Base-by-base conservation (phyloP, 306 rosid genomes). In the Arachis hypogaea region DNA sequence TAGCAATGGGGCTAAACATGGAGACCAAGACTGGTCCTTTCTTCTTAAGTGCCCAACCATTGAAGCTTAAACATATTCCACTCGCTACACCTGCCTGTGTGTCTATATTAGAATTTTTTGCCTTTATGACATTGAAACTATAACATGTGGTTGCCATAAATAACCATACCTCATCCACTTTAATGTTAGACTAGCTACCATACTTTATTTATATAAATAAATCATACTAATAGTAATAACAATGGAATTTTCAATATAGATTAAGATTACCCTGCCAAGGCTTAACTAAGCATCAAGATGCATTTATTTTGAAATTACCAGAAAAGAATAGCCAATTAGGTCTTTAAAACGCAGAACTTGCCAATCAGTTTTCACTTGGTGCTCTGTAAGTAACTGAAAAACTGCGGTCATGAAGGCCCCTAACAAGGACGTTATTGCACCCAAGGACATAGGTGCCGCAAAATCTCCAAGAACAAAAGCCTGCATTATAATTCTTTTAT, bases 1-100 rank as follows among this genome's bases (percentile, higher is more conserved):
- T 90, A 30, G 89, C 83, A 61, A 94, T 63, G 59, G 98, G 97
- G 76, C 61, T 88, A 80, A 91, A 94, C 82, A 90, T 85, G 67
- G 98, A 88, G 59, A 91, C 93, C 77, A 89, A 73, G 43, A 91
- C 96, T 12, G 96, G 95, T 54, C 97, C 99, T 88, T 82, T 94
- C 69, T 91, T 91, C 88, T 83, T 89, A 72, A 91, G 80, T 77
- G 97, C 97, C 97, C 97, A 94, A 42, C 92, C 92, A 5, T 80
- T 84, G 86, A 91, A 88, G 85, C 95, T 88, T 44, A 88, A 5
- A 78, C 84, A 75, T 70, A 63, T 81, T 71, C 99, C 97, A 74
- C 81, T 77, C 78, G 85, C 84, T n/a, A 60, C 69, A 78, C 99
- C 99, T 52, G 67, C 90, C 96, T 94, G 79, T 59, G 44, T 51